Evolutionary conservation across 192 early-diverging fungal genomes (phyloP).

Genomic region (Mycoemilia scoparia): DNA sequence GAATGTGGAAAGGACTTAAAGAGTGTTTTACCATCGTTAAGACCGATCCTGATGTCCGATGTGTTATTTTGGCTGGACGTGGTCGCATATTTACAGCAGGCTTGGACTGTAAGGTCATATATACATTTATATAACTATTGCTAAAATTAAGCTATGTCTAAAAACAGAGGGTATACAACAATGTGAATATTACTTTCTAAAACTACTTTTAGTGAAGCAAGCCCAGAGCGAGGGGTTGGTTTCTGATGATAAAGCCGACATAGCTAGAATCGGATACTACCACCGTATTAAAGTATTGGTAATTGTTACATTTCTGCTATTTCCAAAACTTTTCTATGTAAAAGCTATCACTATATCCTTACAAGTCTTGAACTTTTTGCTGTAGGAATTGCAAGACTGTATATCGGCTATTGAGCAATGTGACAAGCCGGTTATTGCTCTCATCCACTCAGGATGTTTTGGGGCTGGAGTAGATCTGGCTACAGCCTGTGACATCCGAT

Average conservation of each 20-base stretch:
- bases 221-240: neutral
- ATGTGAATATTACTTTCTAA: neutral
- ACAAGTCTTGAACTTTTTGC: too few species aligned
- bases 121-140: constrained; percentile 1
- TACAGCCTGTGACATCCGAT: constrained; percentile 85
- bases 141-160: too few species aligned
- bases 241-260: constrained; percentile 4
- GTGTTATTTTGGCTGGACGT: constrained; percentile 57
- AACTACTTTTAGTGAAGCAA: constrained; percentile 3
- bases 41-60: constrained; percentile 46
- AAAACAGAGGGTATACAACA: neutral
- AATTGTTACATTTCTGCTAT: neutral
- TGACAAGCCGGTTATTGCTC: constrained; percentile 77
- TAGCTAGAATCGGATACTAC: constrained; percentile 24
- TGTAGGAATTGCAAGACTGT: constrained; percentile 36
- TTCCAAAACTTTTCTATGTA: neutral
- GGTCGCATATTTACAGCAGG: constrained; percentile 78
- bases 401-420: constrained; percentile 69
- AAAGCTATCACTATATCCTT: too few species aligned
- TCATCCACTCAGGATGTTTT: constrained; percentile 65
- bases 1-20: constrained; percentile 47
- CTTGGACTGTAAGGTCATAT: constrained; percentile 51
- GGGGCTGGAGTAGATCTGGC: constrained; percentile 77
- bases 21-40: constrained; percentile 38
- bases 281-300: too few species aligned